A percentile compares a stretch with the other conserved stretches of the same genome.
These are phyloP conservation scores for Phalaenopsis equestris DNA, from an alignment of 106 monocot genomes.

Conservation along the genomic window DNA sequence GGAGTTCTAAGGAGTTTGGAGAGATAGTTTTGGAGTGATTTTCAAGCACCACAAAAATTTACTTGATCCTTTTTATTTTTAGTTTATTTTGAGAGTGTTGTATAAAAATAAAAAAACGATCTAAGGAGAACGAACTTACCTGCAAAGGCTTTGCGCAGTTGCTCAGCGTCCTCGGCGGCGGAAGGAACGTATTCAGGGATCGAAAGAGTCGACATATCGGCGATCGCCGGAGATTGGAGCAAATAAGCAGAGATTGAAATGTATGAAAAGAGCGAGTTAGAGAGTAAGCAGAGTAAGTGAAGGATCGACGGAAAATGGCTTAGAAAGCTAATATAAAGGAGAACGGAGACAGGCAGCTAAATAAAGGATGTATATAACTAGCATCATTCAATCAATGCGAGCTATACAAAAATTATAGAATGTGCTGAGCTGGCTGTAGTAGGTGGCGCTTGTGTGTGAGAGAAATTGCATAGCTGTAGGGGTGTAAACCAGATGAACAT, in stretches of 20 bases:
- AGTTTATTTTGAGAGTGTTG: too few relatives aligned
- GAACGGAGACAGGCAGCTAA: not conserved
- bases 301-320: not conserved
- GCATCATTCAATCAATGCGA: not conserved
- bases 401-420: not conserved
- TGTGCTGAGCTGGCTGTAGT: too few relatives aligned
- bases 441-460: too few relatives aligned
- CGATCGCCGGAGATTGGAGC: not conserved
- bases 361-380: not conserved
- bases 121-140: slow-evolving; percentile 17
- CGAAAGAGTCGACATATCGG: slow-evolving; percentile 46
- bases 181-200: slow-evolving; percentile 40
- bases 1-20: too few relatives aligned
- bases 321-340: not conserved
- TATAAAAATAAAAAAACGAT: not conserved
- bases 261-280: too few relatives aligned
- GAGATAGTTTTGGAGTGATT: too few relatives aligned
- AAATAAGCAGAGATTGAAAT: not conserved
- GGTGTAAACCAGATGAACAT: too few relatives aligned
- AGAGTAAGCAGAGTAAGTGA: not conserved
- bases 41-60: too few relatives aligned
- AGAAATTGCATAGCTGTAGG: too few relatives aligned
- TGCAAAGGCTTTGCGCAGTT: slow-evolving; percentile 63
- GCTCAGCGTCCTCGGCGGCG: slow-evolving; percentile 51
- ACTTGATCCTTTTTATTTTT: too few relatives aligned